phyloP scores from a whole-genome alignment of 23 red algal genomes.

The Gracilaria domingensis region DNA sequence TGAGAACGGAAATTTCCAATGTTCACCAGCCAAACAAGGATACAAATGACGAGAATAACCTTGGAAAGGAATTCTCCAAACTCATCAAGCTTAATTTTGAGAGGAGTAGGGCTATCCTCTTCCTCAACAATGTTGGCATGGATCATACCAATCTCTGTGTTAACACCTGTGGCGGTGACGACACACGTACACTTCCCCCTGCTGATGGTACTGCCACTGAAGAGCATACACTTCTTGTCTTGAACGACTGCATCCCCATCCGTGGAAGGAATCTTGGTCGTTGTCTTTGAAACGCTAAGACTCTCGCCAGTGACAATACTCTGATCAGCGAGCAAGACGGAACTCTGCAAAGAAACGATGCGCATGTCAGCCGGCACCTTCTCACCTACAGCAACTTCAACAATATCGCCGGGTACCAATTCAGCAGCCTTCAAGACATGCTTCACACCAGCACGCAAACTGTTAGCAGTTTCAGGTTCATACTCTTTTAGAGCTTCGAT shows the following conservation, averaged over 20 bases:
- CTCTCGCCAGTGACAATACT: slow-evolving; percentile 95
- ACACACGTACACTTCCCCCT: slow-evolving; percentile 81
- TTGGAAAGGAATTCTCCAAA: slow-evolving; percentile 92
- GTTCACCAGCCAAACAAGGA: slow-evolving; percentile 97
- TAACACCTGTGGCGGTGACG: slow-evolving; percentile 80
- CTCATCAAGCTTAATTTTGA: slow-evolving; percentile 95
- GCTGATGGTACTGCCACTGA: slow-evolving; percentile 89
- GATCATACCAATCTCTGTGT: slow-evolving; percentile 97
- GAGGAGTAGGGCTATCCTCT: slow-evolving; percentile 84
- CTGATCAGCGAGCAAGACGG: slow-evolving; percentile 91
- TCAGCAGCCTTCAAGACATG: slow-evolving; percentile 67
- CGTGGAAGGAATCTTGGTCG: slow-evolving; percentile 45
- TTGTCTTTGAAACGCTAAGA: slow-evolving; percentile 84
- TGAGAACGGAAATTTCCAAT: slow-evolving; percentile 91
- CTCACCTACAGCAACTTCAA: slow-evolving; percentile 88
- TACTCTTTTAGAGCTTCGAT: slow-evolving; percentile 92
- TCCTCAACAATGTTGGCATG: slow-evolving; percentile 80
- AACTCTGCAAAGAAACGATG: slow-evolving; percentile 79
- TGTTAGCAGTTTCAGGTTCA: slow-evolving; percentile 90
- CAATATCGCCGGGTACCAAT: slow-evolving; percentile 96
- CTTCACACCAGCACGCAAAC: slow-evolving; percentile 70
- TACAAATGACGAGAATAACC: slow-evolving; percentile 95
- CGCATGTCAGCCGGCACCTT: slow-evolving; percentile 96
- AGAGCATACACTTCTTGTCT: slow-evolving; percentile 97
- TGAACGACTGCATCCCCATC: slow-evolving; percentile 83